Conservation (phyloP, 768 basidiomycete genomes). For the Tylopilus plumbeoviolaceoides region DNA sequence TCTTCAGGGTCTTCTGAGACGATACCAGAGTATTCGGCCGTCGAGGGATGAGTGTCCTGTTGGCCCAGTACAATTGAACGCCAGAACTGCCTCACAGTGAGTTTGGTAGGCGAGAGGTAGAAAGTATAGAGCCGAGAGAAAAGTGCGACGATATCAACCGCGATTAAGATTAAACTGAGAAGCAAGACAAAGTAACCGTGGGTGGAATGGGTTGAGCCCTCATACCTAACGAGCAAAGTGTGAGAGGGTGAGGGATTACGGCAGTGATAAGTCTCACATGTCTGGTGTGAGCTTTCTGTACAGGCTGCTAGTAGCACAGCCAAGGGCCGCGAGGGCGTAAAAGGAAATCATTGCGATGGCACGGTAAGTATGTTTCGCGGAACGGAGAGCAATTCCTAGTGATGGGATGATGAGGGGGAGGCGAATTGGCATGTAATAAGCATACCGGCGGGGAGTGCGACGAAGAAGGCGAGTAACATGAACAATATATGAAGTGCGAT, state of each 20-base stretch:
- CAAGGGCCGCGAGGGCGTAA: conserved; percentile 56
- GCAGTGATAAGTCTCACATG: conserved; percentile 50
- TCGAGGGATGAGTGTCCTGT: conserved; percentile 26
- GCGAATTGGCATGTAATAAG: conserved; percentile 3
- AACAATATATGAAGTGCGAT: conserved; percentile 71
- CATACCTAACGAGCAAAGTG: conserved; percentile 50
- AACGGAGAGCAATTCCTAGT: conserved; percentile 75
- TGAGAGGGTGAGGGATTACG: conserved; percentile 9
- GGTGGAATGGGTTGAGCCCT: conserved; percentile 56
- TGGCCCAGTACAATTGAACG: conserved; percentile 50
- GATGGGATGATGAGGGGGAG: background rate
- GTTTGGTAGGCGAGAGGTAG: conserved; percentile 39
- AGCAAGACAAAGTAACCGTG: conserved; percentile 59
- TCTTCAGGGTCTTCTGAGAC: conserved; percentile 53
- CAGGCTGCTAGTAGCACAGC: conserved; percentile 60
- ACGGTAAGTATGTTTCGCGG: conserved; percentile 66
- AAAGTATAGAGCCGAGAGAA: conserved; percentile 51
- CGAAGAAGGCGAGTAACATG: conserved; percentile 80
- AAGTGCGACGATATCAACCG: conserved; percentile 50
- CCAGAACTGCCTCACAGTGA: conserved; percentile 52
- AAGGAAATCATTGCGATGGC: conserved; percentile 57
- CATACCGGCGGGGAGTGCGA: conserved; percentile 75
- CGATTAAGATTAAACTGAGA: conserved; percentile 42
- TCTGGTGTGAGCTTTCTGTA: conserved; percentile 81
- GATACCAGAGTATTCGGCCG: conserved; percentile 56